A percentile compares a stretch with the other conserved stretches of the same genome.
Evolutionary conservation across 352 stramenopile species (phyloP).

Genomic region (Pythium insidiosum): DNA sequence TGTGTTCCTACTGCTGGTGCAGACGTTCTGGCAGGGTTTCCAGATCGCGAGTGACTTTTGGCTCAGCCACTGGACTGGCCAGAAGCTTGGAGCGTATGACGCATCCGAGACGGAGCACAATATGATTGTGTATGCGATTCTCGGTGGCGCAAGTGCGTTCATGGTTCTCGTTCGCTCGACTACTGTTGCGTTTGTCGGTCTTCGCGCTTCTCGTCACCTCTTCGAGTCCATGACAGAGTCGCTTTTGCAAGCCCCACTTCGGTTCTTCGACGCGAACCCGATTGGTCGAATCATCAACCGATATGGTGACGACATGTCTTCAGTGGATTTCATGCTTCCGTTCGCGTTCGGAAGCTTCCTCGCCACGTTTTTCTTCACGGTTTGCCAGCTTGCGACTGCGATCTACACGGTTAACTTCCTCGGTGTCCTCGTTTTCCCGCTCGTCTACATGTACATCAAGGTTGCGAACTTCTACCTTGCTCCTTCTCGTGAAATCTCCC

Average conservation of each 20-base stretch:
- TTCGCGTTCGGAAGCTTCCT: conserved; percentile 28
- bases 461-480: conserved; percentile 25
- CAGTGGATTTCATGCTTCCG: conserved; percentile 71
- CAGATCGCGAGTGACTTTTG: conserved; percentile 18
- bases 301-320: conserved; percentile 82
- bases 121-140: conserved; percentile 17
- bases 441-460: conserved; percentile 78
- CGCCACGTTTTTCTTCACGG: conserved; percentile 45
- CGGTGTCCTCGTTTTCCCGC: conserved; percentile 67
- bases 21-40: conserved; percentile 20
- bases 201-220: conserved; percentile 28
- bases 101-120: conserved; percentile 10
- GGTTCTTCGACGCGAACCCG: conserved; percentile 88
- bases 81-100: conserved; percentile 18
- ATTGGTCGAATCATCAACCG: conserved; percentile 80
- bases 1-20: conserved; percentile 4
- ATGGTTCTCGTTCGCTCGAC: conserved; percentile 20
- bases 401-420: conserved; percentile 66
- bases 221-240: conserved; percentile 70
- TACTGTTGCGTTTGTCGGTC: conserved; percentile 13
- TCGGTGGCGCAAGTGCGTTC: conserved; percentile 9
- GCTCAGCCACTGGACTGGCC: conserved; percentile 22
- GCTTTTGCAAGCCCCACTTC: conserved; percentile 73
- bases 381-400: conserved; percentile 68
- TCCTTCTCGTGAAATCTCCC: conserved; percentile 31